Conservation (phyloP, 371 early-diverging fungal species). For the Haplosporangium sp. region DNA sequence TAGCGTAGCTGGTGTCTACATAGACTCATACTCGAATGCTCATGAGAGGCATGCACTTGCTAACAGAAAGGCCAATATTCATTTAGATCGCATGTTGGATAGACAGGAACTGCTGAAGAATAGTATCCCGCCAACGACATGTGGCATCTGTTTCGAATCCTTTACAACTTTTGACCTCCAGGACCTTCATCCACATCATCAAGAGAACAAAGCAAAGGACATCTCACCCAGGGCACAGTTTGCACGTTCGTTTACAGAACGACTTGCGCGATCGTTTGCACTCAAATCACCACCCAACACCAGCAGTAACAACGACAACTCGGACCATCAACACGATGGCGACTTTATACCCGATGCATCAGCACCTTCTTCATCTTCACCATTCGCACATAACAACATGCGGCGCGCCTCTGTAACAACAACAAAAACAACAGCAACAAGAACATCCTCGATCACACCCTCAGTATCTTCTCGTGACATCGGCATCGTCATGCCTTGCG, state of each 20-base stretch:
- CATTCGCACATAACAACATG: neutral
- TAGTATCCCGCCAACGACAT: slow-evolving; percentile 44
- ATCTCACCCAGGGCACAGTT: slow-evolving; percentile 20
- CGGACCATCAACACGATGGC: neutral
- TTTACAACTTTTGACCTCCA: slow-evolving; percentile 41
- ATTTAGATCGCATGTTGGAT: slow-evolving; percentile 43
- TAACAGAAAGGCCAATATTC: neutral
- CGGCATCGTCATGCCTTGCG: slow-evolving; percentile 44
- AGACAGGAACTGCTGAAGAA: slow-evolving; percentile 44
- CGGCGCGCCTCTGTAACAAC: neutral
- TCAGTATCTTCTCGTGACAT: slow-evolving; percentile 46
- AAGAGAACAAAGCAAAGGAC: neutral
- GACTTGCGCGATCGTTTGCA: slow-evolving; percentile 40
- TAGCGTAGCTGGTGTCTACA: neutral
- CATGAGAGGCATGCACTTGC: neutral
- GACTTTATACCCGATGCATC: neutral
- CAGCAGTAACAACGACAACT: slow-evolving; percentile 3
- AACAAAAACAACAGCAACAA: slow-evolving; percentile 5
- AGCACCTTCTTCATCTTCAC: slow-evolving; percentile 2
- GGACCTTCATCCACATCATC: slow-evolving; percentile 10
- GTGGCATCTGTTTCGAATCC: slow-evolving; percentile 50
- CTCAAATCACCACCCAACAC: neutral
- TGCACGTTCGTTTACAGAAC: slow-evolving; percentile 28
- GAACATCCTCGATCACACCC: slow-evolving; percentile 24
- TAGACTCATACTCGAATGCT: too few species aligned